A percentile compares a stretch with the other conserved stretches of the same genome.
Conservation (phyloP, 1,284 basidiomycete species). For the Ganoderma multipileum region DNA sequence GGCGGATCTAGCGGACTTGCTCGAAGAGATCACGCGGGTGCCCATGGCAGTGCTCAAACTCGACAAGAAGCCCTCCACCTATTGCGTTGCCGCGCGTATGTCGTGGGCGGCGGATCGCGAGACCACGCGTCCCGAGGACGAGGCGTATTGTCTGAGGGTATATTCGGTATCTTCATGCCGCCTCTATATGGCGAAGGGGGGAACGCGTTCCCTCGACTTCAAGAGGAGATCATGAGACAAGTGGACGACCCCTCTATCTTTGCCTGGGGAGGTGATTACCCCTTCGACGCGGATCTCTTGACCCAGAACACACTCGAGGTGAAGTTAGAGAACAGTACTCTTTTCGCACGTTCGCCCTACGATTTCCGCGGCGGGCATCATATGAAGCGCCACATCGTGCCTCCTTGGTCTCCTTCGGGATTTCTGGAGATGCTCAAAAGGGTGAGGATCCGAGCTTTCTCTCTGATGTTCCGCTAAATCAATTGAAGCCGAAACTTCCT, state of each 20-base stretch:
- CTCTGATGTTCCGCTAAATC: neutral
- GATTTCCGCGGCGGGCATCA: neutral
- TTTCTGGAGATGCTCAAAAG: neutral
- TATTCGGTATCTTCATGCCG: conserved; percentile 4
- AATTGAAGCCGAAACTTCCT: neutral
- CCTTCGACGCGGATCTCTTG: too few relatives aligned
- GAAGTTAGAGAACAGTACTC: neutral
- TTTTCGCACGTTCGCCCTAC: neutral
- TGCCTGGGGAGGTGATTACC: neutral
- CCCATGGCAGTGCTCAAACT: neutral
- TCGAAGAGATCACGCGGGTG: neutral
- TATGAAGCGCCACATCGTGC: neutral
- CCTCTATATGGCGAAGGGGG: neutral
- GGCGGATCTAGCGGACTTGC: neutral
- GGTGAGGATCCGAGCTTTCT: neutral
- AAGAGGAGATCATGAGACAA: neutral
- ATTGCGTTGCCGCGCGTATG: conserved; percentile 2
- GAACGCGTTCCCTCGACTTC: neutral
- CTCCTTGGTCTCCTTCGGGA: neutral
- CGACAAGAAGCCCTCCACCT: too few relatives aligned
- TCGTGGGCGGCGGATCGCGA: neutral
- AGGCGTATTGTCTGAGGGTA: conserved; percentile 5
- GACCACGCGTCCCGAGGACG: conserved; percentile 4
- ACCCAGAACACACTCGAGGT: too few relatives aligned
- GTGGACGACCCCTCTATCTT: neutral